A percentile compares a stretch with the other conserved stretches of the same genome.
These are phyloP conservation scores for Ganoderma multipileum DNA, from an alignment of 1,284 basidiomycete genomes.

Conservation along the genomic window DNA sequence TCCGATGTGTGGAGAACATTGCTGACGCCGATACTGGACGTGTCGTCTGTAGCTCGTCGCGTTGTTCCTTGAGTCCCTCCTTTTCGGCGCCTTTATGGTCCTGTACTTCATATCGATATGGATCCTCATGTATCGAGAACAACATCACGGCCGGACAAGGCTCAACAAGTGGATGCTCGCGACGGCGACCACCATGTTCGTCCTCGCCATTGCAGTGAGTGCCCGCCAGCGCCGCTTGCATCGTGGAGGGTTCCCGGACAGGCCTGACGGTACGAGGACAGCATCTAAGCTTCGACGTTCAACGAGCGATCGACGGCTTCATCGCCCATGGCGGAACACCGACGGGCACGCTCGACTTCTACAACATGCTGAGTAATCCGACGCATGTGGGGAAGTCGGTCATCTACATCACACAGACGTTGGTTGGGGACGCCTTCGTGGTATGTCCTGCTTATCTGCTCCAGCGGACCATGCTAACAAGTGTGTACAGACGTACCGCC, in stretches of 20 bases:
- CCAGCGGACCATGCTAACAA: background rate
- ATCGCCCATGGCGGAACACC: conserved; percentile 12
- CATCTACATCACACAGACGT: conserved; percentile 20
- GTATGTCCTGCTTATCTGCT: conserved; percentile 1
- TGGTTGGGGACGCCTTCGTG: conserved; percentile 25
- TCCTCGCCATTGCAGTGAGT: conserved; percentile 22
- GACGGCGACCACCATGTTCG: conserved; percentile 21
- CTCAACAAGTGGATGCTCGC: conserved; percentile 21
- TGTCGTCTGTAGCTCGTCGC: conserved; percentile 15
- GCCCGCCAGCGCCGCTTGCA: background rate
- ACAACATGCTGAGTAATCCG: conserved; percentile 8
- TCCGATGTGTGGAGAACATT: background rate
- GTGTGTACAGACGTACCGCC: conserved; percentile 14
- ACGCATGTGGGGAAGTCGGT: conserved; percentile 17
- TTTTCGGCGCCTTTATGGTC: conserved; percentile 24
- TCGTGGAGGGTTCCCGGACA: background rate
- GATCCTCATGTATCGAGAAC: conserved; percentile 21
- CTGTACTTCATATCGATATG: conserved; percentile 27
- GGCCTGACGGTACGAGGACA: conserved; percentile 5
- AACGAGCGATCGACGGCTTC: conserved; percentile 20
- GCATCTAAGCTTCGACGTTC: conserved; percentile 21
- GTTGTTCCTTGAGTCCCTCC: conserved; percentile 20
- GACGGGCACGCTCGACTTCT: conserved; percentile 14
- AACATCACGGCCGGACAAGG: conserved; percentile 7
- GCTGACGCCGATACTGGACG: background rate